Percentiles rank a stretch among this genome's conserved stretches.
phyloP scores from a whole-genome alignment of 345 rosid species.

The Moricandia moricandioides region DNA sequence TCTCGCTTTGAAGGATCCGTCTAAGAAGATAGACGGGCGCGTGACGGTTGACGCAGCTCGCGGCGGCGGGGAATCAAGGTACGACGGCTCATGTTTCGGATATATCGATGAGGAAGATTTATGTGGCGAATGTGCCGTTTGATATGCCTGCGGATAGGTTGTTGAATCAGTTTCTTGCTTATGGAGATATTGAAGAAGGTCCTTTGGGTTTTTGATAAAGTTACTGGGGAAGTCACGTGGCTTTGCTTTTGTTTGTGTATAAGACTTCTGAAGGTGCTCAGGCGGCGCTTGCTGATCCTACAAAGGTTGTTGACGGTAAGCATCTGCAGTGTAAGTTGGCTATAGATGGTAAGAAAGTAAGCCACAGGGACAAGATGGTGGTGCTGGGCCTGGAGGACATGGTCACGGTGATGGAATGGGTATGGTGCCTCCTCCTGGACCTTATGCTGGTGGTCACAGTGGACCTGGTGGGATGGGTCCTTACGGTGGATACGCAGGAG shows the following conservation, averaged over 20 bases:
- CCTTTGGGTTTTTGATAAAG: slow-evolving; percentile 76
- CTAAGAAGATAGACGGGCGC: slow-evolving; percentile 75
- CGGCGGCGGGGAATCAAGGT: slow-evolving; percentile 60
- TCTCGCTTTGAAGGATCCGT: slow-evolving; percentile 67
- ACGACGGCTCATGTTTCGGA: slow-evolving; percentile 41
- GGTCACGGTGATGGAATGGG: slow-evolving; percentile 56
- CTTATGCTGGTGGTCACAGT: slow-evolving; percentile 23
- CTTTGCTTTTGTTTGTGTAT: slow-evolving; percentile 68
- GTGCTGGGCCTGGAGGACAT: slow-evolving; percentile 37
- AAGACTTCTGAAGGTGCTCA: slow-evolving; percentile 72
- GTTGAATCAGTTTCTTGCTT: slow-evolving; percentile 48
- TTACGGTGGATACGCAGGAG: slow-evolving; percentile 47
- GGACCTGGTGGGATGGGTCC: slow-evolving; percentile 34
- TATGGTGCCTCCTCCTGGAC: slow-evolving; percentile 41
- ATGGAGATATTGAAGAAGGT: slow-evolving; percentile 84
- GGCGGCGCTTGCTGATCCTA: slow-evolving; percentile 63
- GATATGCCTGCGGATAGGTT: slow-evolving; percentile 67
- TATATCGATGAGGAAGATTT: slow-evolving; percentile 66
- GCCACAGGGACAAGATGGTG: slow-evolving; percentile 28
- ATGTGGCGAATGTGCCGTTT: slow-evolving; percentile 65
- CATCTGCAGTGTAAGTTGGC: slow-evolving; percentile 67
- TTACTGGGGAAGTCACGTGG: slow-evolving; percentile 79
- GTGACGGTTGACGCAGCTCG: slow-evolving; percentile 77
- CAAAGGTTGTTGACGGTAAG: slow-evolving; percentile 64
- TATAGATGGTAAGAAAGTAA: slow-evolving; percentile 59